These are phyloP conservation scores for Cercophora sp. DNA, from an alignment of 495 filamentous ascomycete species.

Conservation along the genomic window DNA sequence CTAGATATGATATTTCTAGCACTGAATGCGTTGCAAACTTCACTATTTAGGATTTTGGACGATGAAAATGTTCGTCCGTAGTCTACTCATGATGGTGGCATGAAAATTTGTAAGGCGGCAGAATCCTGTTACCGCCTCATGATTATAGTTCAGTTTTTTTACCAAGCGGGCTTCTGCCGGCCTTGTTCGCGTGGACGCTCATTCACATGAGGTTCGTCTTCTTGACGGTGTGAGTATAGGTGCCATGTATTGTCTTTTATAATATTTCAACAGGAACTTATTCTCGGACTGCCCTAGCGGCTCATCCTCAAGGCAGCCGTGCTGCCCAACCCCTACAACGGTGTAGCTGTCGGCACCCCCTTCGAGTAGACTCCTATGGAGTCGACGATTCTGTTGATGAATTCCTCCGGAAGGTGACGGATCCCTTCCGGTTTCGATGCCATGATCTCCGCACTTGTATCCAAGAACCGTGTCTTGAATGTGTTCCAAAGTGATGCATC, in stretches of 20 bases:
- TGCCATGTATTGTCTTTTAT: constrained; percentile 6
- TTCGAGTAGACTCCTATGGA: constrained; percentile 12
- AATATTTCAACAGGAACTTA: constrained; percentile 7
- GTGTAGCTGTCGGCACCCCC: constrained; percentile 7
- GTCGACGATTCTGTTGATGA: constrained; percentile 10
- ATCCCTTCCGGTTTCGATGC: constrained; percentile 6
- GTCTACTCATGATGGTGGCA: too few species aligned
- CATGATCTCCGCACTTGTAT: constrained; percentile 19
- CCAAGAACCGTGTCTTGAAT: constrained; percentile 26
- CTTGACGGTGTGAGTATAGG: constrained; percentile 8
- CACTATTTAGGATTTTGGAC: constrained; percentile 7
- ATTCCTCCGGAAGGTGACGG: constrained; percentile 14
- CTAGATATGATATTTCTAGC: constrained; percentile 7
- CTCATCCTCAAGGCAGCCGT: constrained; percentile 6
- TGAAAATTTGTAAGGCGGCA: too few species aligned
- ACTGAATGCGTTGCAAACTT: constrained; percentile 8
- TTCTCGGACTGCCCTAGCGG: constrained; percentile 7
- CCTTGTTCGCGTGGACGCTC: constrained; percentile 5
- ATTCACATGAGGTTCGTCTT: constrained; percentile 8
- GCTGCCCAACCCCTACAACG: constrained; percentile 7
- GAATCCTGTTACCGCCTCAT: too few species aligned
- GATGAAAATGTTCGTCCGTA: too few species aligned
- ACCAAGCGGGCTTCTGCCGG: too few species aligned
- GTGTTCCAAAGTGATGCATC: constrained; percentile 32
- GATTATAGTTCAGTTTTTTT: too few species aligned